Evolutionary conservation across 495 filamentous ascomycete species (phyloP).

Genomic region (Amphirosellinia nigrospora): DNA sequence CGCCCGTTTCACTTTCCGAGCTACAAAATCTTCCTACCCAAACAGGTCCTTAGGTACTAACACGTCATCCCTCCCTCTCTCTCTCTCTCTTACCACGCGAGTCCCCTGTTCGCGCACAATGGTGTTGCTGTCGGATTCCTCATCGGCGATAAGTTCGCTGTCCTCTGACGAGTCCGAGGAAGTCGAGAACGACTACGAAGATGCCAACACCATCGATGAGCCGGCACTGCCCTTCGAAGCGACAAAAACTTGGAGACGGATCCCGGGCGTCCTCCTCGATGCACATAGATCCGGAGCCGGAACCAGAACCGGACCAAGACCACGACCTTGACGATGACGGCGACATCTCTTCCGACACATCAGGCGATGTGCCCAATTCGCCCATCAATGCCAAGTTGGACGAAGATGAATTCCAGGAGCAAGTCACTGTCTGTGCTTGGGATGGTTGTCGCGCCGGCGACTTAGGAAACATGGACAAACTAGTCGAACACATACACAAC

Average conservation of each 20-base stretch:
- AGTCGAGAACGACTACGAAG: conserved; percentile 55
- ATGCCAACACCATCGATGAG: conserved; percentile 44
- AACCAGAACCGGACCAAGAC: conserved; percentile 46
- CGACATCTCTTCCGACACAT: conserved; percentile 86
- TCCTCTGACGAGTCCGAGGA: conserved; percentile 54
- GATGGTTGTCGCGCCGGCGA: conserved; percentile 82
- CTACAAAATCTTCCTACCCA: background rate
- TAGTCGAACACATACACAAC: conserved; percentile 92
- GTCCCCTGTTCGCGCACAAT: conserved; percentile 25
- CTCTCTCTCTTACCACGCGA: background rate
- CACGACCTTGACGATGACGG: conserved; percentile 48
- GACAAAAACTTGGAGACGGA: conserved; percentile 52
- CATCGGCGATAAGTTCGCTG: conserved; percentile 41
- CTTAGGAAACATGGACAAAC: conserved; percentile 87
- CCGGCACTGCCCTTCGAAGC: conserved; percentile 52
- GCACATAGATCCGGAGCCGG: conserved; percentile 47
- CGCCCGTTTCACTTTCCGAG: background rate
- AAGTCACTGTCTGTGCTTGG: conserved; percentile 90
- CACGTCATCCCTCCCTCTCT: conserved; percentile 3
- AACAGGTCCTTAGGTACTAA: conserved; percentile 3
- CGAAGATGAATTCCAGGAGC: conserved; percentile 85
- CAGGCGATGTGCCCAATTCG: conserved; percentile 78
- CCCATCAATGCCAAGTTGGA: conserved; percentile 68
- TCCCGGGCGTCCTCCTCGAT: conserved; percentile 55
- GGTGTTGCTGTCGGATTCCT: conserved; percentile 39